phyloP scores from a whole-genome alignment of 345 rosid genomes.

The Streptanthus diversifolius region DNA sequence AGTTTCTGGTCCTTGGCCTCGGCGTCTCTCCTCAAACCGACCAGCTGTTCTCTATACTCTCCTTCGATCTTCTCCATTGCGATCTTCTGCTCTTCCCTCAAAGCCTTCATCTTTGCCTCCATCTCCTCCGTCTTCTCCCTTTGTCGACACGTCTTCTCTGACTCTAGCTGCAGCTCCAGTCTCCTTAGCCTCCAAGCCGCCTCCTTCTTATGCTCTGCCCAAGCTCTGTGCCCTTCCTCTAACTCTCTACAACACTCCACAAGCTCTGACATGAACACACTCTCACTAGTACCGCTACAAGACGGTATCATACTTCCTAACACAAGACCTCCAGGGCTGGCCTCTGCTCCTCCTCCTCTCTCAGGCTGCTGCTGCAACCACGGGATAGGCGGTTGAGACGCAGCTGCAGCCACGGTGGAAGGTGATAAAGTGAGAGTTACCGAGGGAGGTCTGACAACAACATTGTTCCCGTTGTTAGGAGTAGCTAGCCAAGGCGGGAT shows the following conservation, averaged over 20 bases:
- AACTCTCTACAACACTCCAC: constrained; percentile 85
- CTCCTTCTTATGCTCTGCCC: constrained; percentile 86
- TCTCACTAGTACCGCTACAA: constrained; percentile 44
- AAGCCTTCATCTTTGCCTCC: constrained; percentile 70
- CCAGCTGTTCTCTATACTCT: constrained; percentile 72
- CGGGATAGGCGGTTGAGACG: constrained; percentile 70
- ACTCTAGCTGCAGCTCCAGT: constrained; percentile 87
- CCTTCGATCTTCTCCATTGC: constrained; percentile 74
- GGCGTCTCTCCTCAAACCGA: constrained; percentile 67
- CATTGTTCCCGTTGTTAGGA: constrained; percentile 43
- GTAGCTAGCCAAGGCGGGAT: constrained; percentile 89
- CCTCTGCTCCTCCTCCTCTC: constrained; percentile 46
- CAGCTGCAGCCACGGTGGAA: constrained; percentile 61
- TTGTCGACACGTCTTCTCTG: constrained; percentile 70
- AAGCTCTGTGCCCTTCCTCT: constrained; percentile 86
- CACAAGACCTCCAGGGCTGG: constrained; percentile 39
- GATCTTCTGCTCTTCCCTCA: constrained; percentile 81
- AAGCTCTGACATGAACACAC: constrained; percentile 57
- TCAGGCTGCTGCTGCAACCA: constrained; percentile 74
- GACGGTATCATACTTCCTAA: constrained; percentile 46
- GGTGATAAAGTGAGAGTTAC: constrained; percentile 81
- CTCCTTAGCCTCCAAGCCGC: constrained; percentile 93
- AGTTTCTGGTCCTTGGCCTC: constrained; percentile 88
- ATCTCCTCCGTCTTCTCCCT: constrained; percentile 90
- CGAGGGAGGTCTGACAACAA: constrained; percentile 64